Evolutionary conservation across 2,329 filamentous ascomycete species (phyloP).

Genomic region (Clonostachys chloroleuca): DNA sequence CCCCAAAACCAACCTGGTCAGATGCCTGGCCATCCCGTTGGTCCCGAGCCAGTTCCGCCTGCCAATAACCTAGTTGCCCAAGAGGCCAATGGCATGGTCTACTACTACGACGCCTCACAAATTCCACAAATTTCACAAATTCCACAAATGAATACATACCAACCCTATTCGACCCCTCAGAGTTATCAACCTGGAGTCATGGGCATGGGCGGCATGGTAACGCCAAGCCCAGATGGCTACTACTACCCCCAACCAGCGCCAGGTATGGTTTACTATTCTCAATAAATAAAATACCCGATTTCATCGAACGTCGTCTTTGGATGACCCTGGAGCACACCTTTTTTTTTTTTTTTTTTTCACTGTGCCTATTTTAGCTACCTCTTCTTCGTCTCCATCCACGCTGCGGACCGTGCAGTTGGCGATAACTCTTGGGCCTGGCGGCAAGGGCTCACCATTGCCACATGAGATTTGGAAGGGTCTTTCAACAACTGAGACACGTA

Average conservation of each 20-base stretch:
- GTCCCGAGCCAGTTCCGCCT: slow-evolving; percentile 3
- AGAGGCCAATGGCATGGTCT: slow-evolving; percentile 93
- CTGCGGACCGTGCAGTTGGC: no score
- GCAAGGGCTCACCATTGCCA: no score
- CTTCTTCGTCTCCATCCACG: no score
- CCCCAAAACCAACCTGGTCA: slow-evolving; percentile 33
- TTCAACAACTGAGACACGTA: no score
- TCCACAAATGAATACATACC: slow-evolving; percentile 43
- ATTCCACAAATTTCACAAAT: slow-evolving; percentile 47
- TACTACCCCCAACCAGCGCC: slow-evolving; percentile 59
- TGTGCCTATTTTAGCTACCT: no score
- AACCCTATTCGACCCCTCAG: slow-evolving; percentile 38
- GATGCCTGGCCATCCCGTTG: not conserved
- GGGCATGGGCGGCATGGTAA: slow-evolving; percentile 79
- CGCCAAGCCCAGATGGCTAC: slow-evolving; percentile 62
- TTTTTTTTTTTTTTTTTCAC: no score
- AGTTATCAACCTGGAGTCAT: slow-evolving; percentile 54
- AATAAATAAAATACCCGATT: slow-evolving; percentile 3
- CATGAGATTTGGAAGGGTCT: no score
- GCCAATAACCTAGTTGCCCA: slow-evolving; percentile 62
- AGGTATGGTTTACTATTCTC: slow-evolving; percentile 56
- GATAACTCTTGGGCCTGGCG: no score
- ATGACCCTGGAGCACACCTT: no score
- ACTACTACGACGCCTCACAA: slow-evolving; percentile 84
- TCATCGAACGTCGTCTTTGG: no score